phyloP scores from a whole-genome alignment of 495 filamentous ascomycete species.

The Penicillium desertorum region DNA sequence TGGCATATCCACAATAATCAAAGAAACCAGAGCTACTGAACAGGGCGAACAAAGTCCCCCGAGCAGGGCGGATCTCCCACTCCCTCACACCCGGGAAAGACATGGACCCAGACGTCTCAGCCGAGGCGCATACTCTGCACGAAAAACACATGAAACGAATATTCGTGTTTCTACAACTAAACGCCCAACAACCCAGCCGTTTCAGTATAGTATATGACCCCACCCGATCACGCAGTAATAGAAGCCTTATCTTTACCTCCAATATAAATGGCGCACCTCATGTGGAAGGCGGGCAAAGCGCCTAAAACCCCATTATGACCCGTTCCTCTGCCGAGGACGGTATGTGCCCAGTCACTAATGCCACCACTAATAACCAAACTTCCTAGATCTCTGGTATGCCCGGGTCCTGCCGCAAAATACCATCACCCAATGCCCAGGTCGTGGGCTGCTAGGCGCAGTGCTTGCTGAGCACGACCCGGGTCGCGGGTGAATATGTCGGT shows the following conservation, averaged over 20 bases:
- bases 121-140: neutral
- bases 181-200: neutral
- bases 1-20: neutral
- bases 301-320: neutral
- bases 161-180: neutral
- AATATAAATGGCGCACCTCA: neutral
- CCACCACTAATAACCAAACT: neutral
- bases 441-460: neutral
- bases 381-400: neutral
- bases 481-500: slow-evolving; percentile 1
- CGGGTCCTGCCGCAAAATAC: neutral
- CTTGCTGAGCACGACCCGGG: slow-evolving; percentile 2
- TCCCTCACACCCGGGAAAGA: neutral
- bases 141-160: neutral
- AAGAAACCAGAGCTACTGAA: neutral
- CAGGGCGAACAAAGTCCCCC: neutral
- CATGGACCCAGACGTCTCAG: neutral
- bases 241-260: neutral
- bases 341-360: neutral
- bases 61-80: neutral
- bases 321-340: neutral
- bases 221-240: neutral
- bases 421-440: neutral
- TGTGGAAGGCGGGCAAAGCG: neutral
- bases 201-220: neutral